Evolutionary conservation across 2,329 filamentous ascomycete species (phyloP), one percentile per base, ranked within the genome.

Genomic region (Ascochyta fabae): DNA sequence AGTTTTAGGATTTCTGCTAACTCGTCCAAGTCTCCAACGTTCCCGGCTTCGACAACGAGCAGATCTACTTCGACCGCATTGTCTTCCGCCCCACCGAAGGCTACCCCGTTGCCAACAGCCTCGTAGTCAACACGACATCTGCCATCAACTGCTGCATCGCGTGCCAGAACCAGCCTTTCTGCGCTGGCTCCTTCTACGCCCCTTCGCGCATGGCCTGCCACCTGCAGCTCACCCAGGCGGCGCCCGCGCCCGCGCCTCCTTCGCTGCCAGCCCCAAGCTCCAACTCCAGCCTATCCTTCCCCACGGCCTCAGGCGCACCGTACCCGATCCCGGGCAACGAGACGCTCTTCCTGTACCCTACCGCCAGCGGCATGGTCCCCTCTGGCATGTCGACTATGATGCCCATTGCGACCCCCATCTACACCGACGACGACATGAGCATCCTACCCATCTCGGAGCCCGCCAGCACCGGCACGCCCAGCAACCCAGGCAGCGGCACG

Each of bases 161-260:
- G 2, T 71, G 68, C 59, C 67, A 71, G 15, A 64, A 40, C 10
- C 53, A 67, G 58, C 33, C 61, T 39, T 60, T 57, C 55, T 69
- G 68, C 61, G 63, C 68, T 4, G 67, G 65, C 5, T 66, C 64
- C 27, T 65, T 68, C 61, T 68, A 53, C 55, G 60, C 56, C 7
- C 64, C 67, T 12, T 58, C 54, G 16, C 16, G 44, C 9, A 6
- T n/a, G 9, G 44, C 66, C 53, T 71, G 68, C 62, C 65, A 65
- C 40, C 44, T 71, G 24, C 61, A 65, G 31, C 62, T 71, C 31
- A 66, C 64, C 3, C 50, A 61, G 15, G 42, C 53, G 19, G 54
- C 58, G 6, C 56, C 62, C 13, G 16, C 43, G 16, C 45, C 57
- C 40, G 44, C 52, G 12, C 40, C 45, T 4, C 51, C 24, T 51